Conservation (phyloP, 2,329 filamentous ascomycete genomes). For the Xylariaceae sp. region DNA sequence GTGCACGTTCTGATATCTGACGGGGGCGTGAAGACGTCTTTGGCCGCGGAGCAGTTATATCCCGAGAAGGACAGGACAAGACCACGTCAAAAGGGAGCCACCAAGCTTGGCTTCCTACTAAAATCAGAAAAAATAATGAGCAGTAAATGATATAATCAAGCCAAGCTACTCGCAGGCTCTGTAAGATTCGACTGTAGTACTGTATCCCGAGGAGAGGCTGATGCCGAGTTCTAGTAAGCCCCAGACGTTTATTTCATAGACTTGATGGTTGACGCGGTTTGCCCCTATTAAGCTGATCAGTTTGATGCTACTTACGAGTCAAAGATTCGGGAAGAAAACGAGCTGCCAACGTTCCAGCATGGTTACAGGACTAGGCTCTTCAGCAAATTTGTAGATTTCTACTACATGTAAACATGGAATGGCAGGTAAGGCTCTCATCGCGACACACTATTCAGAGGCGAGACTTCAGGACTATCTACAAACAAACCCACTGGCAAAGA, state of each 20-base stretch:
- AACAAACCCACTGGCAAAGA: not conserved
- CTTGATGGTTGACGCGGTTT: not conserved
- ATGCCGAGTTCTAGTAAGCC: too few species aligned
- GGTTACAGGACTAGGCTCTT: not conserved
- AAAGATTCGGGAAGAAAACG: not conserved
- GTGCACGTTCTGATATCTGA: too few species aligned
- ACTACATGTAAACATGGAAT: not conserved
- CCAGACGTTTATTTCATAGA: not conserved
- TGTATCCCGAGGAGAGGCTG: too few species aligned
- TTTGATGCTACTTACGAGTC: not conserved
- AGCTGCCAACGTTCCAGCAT: not conserved
- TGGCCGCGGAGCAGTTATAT: too few species aligned
- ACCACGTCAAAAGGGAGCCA: too few species aligned
- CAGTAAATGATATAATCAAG: not conserved
- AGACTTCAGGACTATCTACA: not conserved
- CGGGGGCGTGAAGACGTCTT: too few species aligned
- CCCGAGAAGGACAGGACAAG: too few species aligned
- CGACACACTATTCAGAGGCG: not conserved
- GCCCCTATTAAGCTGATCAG: conserved; percentile 1
- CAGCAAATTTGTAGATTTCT: too few species aligned
- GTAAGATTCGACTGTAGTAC: too few species aligned
- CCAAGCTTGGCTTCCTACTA: too few species aligned
- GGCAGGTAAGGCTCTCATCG: not conserved
- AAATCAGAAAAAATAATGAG: not conserved
- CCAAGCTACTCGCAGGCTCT: not conserved